Evolutionary conservation across 257 asterid genomes (phyloP).

Genomic region (Salvia miltiorrhiza): DNA sequence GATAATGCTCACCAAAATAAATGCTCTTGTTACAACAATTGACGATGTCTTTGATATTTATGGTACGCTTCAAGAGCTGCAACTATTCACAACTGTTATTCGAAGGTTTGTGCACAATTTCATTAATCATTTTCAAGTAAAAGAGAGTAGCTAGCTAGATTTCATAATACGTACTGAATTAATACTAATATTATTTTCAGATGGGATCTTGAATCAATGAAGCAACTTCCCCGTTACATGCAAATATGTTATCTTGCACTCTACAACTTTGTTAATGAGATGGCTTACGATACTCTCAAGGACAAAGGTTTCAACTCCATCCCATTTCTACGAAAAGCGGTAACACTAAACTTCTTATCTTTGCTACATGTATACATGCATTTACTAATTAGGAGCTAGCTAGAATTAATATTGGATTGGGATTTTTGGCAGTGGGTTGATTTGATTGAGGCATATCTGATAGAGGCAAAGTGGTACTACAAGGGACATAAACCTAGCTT

Average conservation of each 20-base stretch:
- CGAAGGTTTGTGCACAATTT: neutral
- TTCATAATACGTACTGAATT: too few relatives aligned
- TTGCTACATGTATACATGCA: too few relatives aligned
- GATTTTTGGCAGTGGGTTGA: neutral
- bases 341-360: neutral
- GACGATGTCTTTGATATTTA: neutral
- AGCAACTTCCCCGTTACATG: neutral
- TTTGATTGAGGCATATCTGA: neutral
- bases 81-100: neutral
- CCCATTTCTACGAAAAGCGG: neutral
- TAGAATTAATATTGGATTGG: too few relatives aligned
- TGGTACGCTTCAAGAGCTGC: neutral
- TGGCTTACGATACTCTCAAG: neutral
- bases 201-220: neutral
- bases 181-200: too few relatives aligned
- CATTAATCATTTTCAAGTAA: too few relatives aligned
- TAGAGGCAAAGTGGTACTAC: constrained; percentile 1
- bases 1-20: neutral
- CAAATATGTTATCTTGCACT: neutral
- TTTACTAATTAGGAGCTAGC: too few relatives aligned
- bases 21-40: neutral
- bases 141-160: too few relatives aligned
- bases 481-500: neutral
- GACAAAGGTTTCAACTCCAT: neutral
- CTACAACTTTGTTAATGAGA: neutral